A percentile compares a stretch with the other conserved stretches of the same genome.
Conservation (phyloP, 108 stramenopile genomes). For the Fragilaria crotonensis region DNA sequence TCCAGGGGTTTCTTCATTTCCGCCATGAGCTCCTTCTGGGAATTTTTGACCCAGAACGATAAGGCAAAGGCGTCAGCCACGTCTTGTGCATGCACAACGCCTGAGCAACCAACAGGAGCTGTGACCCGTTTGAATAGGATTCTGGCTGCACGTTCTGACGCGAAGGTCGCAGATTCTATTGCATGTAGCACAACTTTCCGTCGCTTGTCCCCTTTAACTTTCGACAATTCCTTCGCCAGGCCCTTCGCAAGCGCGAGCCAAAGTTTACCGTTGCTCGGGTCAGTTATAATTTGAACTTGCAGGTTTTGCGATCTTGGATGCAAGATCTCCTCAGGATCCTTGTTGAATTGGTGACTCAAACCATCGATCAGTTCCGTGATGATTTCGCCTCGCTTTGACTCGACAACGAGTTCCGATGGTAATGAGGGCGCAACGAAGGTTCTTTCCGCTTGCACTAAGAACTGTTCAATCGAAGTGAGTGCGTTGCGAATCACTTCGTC, state of each 20-base stretch:
- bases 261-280: slow-evolving; percentile 18
- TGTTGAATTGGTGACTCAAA: too few relatives aligned
- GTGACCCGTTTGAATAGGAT: slow-evolving; percentile 6
- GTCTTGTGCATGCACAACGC: slow-evolving; percentile 2
- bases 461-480: background rate
- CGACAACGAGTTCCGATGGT: background rate
- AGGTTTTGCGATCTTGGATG: too few relatives aligned
- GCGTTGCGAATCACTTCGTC: background rate
- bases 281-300: slow-evolving; percentile 14
- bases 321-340: background rate
- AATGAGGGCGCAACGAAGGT: background rate
- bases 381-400: too few relatives aligned
- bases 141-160: slow-evolving; percentile 13
- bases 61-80: slow-evolving; percentile 22
- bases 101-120: slow-evolving; percentile 2
- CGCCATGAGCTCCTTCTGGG: background rate
- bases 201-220: background rate
- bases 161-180: slow-evolving; percentile 12
- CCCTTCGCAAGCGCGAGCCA: slow-evolving; percentile 19
- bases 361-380: too few relatives aligned
- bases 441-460: too few relatives aligned
- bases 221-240: background rate
- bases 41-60: slow-evolving; percentile 6
- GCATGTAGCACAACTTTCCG: background rate
- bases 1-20: background rate